A percentile compares a stretch with the other conserved stretches of the same genome.
phyloP scores from a whole-genome alignment of 1,284 basidiomycete genomes.

The Golubevia pallescens region DNA sequence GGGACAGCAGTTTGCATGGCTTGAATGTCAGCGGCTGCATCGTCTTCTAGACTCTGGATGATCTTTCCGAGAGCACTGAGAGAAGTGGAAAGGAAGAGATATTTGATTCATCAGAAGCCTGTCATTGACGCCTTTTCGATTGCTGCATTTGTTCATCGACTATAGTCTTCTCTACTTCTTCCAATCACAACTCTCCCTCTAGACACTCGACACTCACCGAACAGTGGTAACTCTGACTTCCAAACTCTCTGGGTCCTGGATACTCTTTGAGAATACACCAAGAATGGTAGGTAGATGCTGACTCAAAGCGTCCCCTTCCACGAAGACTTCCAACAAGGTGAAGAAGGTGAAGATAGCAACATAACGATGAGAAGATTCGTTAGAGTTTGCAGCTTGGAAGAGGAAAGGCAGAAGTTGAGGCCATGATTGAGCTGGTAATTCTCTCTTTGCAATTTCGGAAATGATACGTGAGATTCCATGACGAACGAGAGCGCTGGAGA shows the following conservation, averaged over 20 bases:
- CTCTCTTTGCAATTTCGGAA: conserved; percentile 88
- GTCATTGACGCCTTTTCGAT: no score
- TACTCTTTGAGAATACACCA: conserved; percentile 78
- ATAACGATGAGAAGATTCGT: conserved; percentile 80
- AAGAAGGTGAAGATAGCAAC: conserved; percentile 89
- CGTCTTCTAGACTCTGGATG: conserved; percentile 87
- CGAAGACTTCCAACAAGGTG: conserved; percentile 88
- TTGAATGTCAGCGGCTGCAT: conserved; percentile 88
- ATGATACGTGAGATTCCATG: conserved; percentile 85
- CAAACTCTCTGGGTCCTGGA: conserved; percentile 84
- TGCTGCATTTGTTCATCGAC: no score
- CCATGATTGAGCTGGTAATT: conserved; percentile 84
- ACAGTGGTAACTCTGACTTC: conserved; percentile 89
- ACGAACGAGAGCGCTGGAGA: conserved; percentile 75
- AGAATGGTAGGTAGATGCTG: conserved; percentile 80
- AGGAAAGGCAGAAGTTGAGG: conserved; percentile 87
- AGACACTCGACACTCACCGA: conserved; percentile 56
- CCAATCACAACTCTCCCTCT: neutral
- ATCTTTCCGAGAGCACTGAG: conserved; percentile 83
- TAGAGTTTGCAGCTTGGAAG: conserved; percentile 77
- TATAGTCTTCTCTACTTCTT: neutral
- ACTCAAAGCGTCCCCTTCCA: conserved; percentile 77
- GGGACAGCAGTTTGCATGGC: conserved; percentile 89
- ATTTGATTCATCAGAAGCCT: neutral
- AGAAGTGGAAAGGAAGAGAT: conserved; percentile 10